Percentiles rank a stretch among this genome's conserved stretches.
Evolutionary conservation across 441 rosid species (phyloP).

Genomic region (Erysimum cheiri): DNA sequence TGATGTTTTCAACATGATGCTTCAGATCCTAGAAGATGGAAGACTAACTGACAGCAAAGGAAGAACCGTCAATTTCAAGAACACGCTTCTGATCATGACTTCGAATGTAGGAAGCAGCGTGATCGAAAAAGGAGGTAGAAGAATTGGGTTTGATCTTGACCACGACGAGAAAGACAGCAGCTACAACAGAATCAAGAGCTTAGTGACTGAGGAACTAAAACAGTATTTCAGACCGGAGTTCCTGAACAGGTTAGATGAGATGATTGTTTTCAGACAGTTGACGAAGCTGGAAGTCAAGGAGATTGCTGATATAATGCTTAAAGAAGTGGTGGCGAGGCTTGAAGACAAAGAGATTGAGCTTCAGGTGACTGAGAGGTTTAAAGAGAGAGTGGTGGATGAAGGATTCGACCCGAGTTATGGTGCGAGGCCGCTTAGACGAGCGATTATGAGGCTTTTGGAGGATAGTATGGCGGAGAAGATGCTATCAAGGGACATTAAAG

Average conservation of each 20-base stretch:
- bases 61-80: slow-evolving; percentile 96
- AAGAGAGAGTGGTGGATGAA: slow-evolving; percentile 90
- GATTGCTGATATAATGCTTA: slow-evolving; percentile 91
- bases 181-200: slow-evolving; percentile 89
- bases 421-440: slow-evolving; percentile 96
- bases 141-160: slow-evolving; percentile 91
- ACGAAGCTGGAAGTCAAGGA: slow-evolving; percentile 96
- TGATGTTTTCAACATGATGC: slow-evolving; percentile 98
- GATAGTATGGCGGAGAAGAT: slow-evolving; percentile 99
- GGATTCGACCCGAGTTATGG: slow-evolving; percentile 97
- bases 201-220: slow-evolving; percentile 90
- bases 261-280: slow-evolving; percentile 97
- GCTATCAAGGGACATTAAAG: slow-evolving; percentile 96
- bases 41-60: slow-evolving; percentile 98
- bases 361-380: slow-evolving; percentile 93
- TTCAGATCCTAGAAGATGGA: slow-evolving; percentile 98
- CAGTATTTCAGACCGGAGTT: slow-evolving; percentile 96
- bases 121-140: slow-evolving; percentile 91
- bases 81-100: slow-evolving; percentile 95
- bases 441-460: slow-evolving; percentile 93
- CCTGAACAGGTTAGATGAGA: slow-evolving; percentile 93
- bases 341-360: slow-evolving; percentile 87
- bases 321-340: slow-evolving; percentile 86
- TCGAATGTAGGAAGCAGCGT: slow-evolving; percentile 97
- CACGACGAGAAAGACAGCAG: slow-evolving; percentile 94